phyloP scores from a whole-genome alignment of 2,329 filamentous ascomycete genomes.

The Fusarium pseudocircinatum region DNA sequence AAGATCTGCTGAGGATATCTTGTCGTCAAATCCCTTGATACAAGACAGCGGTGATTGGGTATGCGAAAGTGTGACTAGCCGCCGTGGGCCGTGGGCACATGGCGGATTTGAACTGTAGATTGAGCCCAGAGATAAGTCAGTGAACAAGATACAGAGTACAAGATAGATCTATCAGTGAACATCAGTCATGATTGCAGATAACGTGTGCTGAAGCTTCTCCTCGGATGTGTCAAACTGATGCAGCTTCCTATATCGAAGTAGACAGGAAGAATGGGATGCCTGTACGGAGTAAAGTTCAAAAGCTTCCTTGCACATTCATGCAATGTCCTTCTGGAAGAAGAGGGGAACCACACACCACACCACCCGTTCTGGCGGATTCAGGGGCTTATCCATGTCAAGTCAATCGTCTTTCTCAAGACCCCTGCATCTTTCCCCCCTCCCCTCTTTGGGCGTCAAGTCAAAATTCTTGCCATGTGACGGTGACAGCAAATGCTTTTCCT shows the following conservation, averaged over 20 bases:
- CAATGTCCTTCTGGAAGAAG: conserved; percentile 32
- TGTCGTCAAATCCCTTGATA: neutral
- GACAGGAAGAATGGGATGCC: neutral
- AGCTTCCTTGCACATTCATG: conserved; percentile 27
- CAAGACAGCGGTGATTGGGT: conserved; percentile 8
- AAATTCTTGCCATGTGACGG: conserved; percentile 20
- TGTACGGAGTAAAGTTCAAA: neutral
- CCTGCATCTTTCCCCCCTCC: neutral
- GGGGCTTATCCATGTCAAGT: conserved; percentile 35
- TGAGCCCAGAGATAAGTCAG: conserved; percentile 16
- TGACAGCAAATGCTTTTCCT: neutral
- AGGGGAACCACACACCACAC: conserved; percentile 38
- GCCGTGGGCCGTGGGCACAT: conserved; percentile 17
- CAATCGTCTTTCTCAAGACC: conserved; percentile 10
- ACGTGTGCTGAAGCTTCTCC: conserved; percentile 1
- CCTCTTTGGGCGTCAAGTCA: conserved; percentile 25
- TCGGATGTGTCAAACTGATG: conserved; percentile 9
- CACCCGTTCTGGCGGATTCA: conserved; percentile 37
- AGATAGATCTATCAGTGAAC: neutral
- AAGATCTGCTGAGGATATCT: conserved; percentile 13
- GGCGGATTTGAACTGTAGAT: conserved; percentile 20
- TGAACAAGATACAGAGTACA: neutral
- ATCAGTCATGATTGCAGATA: conserved; percentile 3
- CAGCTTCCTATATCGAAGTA: conserved; percentile 14
- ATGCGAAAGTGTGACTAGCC: conserved; percentile 6